Evolutionary conservation across 257 asterid species (phyloP).

Genomic region (Forsythia viridissima): DNA sequence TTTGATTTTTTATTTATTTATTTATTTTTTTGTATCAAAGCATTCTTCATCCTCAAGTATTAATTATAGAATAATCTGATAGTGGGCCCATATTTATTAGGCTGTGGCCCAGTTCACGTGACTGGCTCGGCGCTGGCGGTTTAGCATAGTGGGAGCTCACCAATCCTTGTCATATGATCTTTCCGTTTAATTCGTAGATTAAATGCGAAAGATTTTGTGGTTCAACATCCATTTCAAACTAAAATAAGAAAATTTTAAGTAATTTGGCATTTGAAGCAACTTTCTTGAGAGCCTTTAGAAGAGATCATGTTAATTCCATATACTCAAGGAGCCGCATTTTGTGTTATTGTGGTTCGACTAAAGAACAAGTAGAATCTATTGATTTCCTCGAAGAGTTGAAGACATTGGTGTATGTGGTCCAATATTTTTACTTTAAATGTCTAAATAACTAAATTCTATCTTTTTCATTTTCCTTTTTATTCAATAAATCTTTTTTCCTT

Average conservation of each 20-base stretch:
- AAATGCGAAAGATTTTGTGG: slow-evolving; percentile 25
- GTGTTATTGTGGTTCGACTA: not conserved
- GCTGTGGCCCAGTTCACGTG: slow-evolving; percentile 33
- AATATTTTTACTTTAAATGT: too few species aligned
- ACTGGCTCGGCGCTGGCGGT: slow-evolving; percentile 24
- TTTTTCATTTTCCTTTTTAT: not conserved
- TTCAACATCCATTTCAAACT: not conserved
- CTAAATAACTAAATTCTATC: too few species aligned
- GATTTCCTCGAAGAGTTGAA: not conserved
- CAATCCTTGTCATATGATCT: slow-evolving; percentile 19
- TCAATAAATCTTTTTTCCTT: too few species aligned
- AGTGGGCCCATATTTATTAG: slow-evolving; percentile 22
- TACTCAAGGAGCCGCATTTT: not conserved
- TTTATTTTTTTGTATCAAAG: too few species aligned
- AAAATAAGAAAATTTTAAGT: not conserved
- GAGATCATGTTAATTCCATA: not conserved
- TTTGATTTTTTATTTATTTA: too few species aligned
- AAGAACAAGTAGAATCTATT: not conserved
- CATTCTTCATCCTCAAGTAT: not conserved
- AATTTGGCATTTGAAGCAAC: not conserved
- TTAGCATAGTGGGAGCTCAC: slow-evolving; percentile 5
- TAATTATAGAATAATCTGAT: slow-evolving; percentile 12
- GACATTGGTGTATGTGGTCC: not conserved
- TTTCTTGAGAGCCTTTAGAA: too few species aligned
- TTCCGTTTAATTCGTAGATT: slow-evolving; percentile 21